A percentile compares a stretch with the other conserved stretches of the same genome.
Conservation (phyloP, 2,329 filamentous ascomycete species). For the Pestalotiopsis sp. region DNA sequence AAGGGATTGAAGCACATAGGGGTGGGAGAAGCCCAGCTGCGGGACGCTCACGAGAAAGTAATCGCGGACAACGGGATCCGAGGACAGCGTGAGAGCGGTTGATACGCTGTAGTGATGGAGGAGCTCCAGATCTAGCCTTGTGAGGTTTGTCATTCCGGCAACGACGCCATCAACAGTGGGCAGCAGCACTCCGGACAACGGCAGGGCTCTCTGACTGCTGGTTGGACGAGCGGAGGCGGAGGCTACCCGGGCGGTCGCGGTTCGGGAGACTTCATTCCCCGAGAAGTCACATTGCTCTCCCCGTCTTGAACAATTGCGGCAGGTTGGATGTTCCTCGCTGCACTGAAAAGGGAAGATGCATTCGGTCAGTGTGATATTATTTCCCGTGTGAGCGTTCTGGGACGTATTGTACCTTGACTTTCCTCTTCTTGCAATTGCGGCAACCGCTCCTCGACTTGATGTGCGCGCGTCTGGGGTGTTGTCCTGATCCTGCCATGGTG, state of each 20-base stretch:
- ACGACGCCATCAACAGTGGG: too few species aligned
- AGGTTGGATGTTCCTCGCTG: background rate
- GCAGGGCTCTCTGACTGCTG: too few species aligned
- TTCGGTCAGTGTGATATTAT: background rate
- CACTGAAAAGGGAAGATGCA: background rate
- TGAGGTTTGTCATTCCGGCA: background rate
- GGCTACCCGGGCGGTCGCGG: too few species aligned
- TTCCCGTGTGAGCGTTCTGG: too few species aligned
- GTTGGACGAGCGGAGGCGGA: too few species aligned
- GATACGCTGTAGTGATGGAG: constrained; percentile 54
- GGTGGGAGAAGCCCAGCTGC: constrained; percentile 46
- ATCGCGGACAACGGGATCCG: constrained; percentile 40
- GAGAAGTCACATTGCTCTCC: background rate
- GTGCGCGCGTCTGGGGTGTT: background rate
- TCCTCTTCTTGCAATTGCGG: background rate
- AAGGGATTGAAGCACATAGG: constrained; percentile 50
- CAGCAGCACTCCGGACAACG: too few species aligned
- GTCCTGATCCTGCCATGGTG: too few species aligned
- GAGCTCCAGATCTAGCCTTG: constrained; percentile 48
- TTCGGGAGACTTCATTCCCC: background rate
- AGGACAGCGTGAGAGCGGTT: constrained; percentile 49
- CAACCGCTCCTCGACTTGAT: constrained; percentile 1
- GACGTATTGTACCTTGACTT: background rate
- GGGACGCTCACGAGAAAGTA: constrained; percentile 51
- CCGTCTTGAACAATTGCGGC: background rate